Percentiles rank a stretch among this genome's conserved stretches.
Conservation (phyloP, 2,329 filamentous ascomycete species). For the Venturia carpophila region DNA sequence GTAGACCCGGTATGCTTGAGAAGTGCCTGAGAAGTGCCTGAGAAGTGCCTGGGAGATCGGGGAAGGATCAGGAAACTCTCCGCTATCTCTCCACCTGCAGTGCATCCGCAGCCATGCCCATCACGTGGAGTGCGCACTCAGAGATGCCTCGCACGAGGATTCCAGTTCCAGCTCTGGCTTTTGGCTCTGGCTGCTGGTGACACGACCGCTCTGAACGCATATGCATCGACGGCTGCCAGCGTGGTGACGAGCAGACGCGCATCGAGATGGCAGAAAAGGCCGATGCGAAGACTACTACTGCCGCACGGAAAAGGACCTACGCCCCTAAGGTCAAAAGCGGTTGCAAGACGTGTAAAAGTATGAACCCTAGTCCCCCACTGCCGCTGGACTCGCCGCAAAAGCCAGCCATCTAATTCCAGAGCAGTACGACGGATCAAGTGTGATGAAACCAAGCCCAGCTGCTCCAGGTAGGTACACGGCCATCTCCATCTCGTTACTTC, state of each 20-base stretch:
- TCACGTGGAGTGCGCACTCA: background rate
- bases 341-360: slow-evolving; percentile 14
- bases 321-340: slow-evolving; percentile 15
- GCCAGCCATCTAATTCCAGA: background rate
- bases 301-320: slow-evolving; percentile 13
- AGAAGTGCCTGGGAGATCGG: no score
- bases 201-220: background rate
- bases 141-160: background rate
- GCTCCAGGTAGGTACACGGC: slow-evolving; percentile 5
- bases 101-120: background rate
- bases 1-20: no score
- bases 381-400: background rate
- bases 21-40: no score
- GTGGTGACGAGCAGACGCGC: slow-evolving; percentile 8
- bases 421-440: slow-evolving; percentile 15
- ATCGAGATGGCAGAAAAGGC: slow-evolving; percentile 1
- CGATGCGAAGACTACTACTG: slow-evolving; percentile 12
- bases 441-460: slow-evolving; percentile 15
- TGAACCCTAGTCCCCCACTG: background rate
- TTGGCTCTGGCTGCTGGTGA: background rate
- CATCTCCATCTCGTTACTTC: background rate
- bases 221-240: slow-evolving; percentile 4
- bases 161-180: background rate
- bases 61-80: background rate
- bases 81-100: background rate